Conservation (phyloP, 2,329 filamentous ascomycete genomes). For the Apiospora saccharicola region DNA sequence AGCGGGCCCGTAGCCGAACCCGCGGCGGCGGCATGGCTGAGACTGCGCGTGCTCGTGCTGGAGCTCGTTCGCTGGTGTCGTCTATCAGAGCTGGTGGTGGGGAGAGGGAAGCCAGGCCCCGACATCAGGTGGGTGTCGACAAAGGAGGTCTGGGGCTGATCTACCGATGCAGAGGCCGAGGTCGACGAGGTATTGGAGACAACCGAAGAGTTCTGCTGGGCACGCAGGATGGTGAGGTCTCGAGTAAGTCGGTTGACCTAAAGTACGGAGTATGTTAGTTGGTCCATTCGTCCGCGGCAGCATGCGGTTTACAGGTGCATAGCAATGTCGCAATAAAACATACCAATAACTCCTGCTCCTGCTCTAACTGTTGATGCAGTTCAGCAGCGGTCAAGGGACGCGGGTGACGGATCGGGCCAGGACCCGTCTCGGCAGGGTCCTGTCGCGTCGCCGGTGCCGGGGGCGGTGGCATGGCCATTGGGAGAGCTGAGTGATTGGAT, state of each 20-base stretch:
- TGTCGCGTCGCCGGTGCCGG: slow-evolving; percentile 33
- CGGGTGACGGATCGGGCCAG: slow-evolving; percentile 84
- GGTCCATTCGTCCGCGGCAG: not conserved
- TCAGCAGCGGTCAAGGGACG: slow-evolving; percentile 88
- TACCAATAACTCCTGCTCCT: slow-evolving; percentile 94
- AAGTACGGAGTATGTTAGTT: slow-evolving; percentile 20
- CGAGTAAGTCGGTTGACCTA: slow-evolving; percentile 93
- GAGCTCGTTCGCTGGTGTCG: slow-evolving; percentile 67
- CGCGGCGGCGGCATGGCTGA: slow-evolving; percentile 51
- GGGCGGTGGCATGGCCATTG: slow-evolving; percentile 41
- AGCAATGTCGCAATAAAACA: slow-evolving; percentile 39
- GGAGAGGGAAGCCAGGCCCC: slow-evolving; percentile 65
- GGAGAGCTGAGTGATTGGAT: not conserved
- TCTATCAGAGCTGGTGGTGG: slow-evolving; percentile 54
- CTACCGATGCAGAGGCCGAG: slow-evolving; percentile 58
- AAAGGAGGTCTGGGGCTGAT: slow-evolving; percentile 51
- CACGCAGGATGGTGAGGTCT: slow-evolving; percentile 84
- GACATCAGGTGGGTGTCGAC: slow-evolving; percentile 62
- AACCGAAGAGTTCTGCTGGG: slow-evolving; percentile 71
- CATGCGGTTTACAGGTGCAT: not conserved
- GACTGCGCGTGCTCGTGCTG: slow-evolving; percentile 60
- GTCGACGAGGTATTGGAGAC: slow-evolving; percentile 71
- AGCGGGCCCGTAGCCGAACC: slow-evolving; percentile 46
- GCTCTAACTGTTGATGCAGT: slow-evolving; percentile 87
- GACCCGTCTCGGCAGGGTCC: slow-evolving; percentile 59